Base-by-base conservation (phyloP, 225 moss, liverwort and hornwort species). In the Polytrichum formosum region DNA sequence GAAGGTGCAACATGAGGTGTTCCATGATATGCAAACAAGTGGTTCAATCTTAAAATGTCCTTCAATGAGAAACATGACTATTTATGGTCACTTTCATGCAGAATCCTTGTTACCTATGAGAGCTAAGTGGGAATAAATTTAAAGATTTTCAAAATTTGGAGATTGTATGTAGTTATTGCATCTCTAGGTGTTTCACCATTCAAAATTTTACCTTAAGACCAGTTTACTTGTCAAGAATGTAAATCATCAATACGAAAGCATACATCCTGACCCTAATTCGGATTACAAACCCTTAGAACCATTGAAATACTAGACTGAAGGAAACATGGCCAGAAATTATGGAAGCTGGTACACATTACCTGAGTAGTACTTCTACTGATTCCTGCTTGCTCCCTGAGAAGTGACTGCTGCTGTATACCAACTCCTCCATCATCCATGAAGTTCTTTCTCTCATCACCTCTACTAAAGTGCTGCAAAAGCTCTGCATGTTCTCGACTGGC, bases 401-500 rank as follows among this genome's bases (percentile, higher is more conserved):
- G 83, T 28, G 88, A 76, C 63, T 92, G 88, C 56, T 84, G 77
- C 54, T 79, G 83, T 55, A 72, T 53, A 54, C 78, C 84, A 53
- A 81, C 81, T 7, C 69, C 83, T 2, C 68, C 78, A 60, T 83
- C 88, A 33, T 82, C 86, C 80, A 90, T 72, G 60, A 84, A 82
- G 58, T 72, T 79, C 56, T 83, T 87, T 72, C 88, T 83, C 73
- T 85, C 85, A 67, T 86, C 86, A 59, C 79, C 81, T 78, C 83
- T 70, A 28, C 90, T 88, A 72, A 92, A 90, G 53, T 90, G 90
- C 69, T 90, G 88, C 64, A 92, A 73, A 27, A 92, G 79, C 65
- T 90, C 88, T 28, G 88, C 90, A 71, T 92, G 92, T 74, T 92
- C 92, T 53, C 90, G 85, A 69, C 73, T 90, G 23, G 85, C 92